Evolutionary conservation across 2,329 filamentous ascomycete genomes (phyloP).

Genomic region (Colletotrichum plurivorum): DNA sequence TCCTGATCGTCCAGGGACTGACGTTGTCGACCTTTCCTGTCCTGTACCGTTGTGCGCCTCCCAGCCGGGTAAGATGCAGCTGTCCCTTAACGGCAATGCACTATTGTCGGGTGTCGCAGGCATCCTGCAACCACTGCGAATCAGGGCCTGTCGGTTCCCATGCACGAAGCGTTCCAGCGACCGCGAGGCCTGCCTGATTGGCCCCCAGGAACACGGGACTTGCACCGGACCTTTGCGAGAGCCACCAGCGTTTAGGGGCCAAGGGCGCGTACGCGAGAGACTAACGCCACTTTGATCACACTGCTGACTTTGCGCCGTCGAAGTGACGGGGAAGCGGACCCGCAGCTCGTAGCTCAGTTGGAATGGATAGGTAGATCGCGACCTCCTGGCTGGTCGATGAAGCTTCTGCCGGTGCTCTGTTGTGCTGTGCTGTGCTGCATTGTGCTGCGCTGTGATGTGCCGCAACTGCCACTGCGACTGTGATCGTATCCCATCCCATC

Average conservation of each 20-base stretch:
- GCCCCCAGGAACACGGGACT: constrained; percentile 42
- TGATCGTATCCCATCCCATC: constrained; percentile 26
- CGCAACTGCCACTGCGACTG: constrained; percentile 18
- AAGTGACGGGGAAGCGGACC: constrained; percentile 13
- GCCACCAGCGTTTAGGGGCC: constrained; percentile 42
- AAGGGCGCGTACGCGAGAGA: constrained; percentile 57
- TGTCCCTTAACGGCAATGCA: constrained; percentile 33
- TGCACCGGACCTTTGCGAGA: constrained; percentile 26
- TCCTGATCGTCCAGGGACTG: constrained; percentile 28
- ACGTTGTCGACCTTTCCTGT: constrained; percentile 23
- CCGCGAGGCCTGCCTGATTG: constrained; percentile 53
- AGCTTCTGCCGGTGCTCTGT: constrained; percentile 14
- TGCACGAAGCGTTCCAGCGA: constrained; percentile 59
- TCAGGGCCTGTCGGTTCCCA: constrained; percentile 53
- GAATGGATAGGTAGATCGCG: not conserved
- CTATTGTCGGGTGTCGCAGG: constrained; percentile 37
- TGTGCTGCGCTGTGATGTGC: constrained; percentile 1
- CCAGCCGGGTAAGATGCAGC: constrained; percentile 27
- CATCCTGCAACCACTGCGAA: constrained; percentile 52
- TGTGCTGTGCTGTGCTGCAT: not conserved
- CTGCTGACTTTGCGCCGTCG: constrained; percentile 22
- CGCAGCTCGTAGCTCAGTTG: constrained; percentile 27
- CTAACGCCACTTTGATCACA: constrained; percentile 37
- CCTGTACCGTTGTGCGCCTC: constrained; percentile 16
- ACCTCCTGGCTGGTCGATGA: constrained; percentile 30